Base-by-base conservation (phyloP, 1,139 yeast species). In the Yamadazyma sp. region DNA sequence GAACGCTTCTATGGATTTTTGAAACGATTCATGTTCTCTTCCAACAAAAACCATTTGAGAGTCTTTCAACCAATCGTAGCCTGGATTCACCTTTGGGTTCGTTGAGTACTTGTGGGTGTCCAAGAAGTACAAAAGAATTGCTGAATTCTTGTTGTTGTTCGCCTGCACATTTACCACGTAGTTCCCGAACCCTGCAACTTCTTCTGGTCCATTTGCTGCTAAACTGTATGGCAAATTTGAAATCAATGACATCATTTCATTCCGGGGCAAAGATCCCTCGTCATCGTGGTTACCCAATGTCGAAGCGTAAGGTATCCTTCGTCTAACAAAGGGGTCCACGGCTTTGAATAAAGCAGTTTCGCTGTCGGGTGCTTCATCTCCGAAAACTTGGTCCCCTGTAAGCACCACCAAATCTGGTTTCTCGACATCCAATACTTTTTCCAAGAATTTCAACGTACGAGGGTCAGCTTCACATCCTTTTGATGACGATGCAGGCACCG, bases 351-450 rank as follows among this genome's bases (percentile, higher is more conserved):
- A 52, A 0, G 96, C 81, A 0, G 95, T 79, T 54, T 83, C 86
- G 0, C 95, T 73, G 56, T 91, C 97, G 1, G 85, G 87, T 0
- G 87, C 70, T 8, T 68, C 71, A 16, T 75, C 76, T 1, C 92
- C 92, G 64, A 79, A 81, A 1, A 87, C 71, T 58, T 86, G 95
- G 61, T 91, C 97, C 10, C 98, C 98, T 0, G 96, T 81, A 43
- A 87, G 63, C 0, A 88, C 89, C 1, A 87, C 92, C 33, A 88
- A 60, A 54, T 89, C 87, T 0, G 97, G 97, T 27, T 73, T 60
- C 55, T 91, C 97, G 1, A 69, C 43, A 46, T 84, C 91, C 38
- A 91, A 63, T 0, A 86, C 83, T 24, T 62, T 58, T 18, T 77
- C 72, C n/a, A 89, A 57, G 55, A 87, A 87, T 16, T 62, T 58